Evolutionary conservation across 495 filamentous ascomycete genomes (phyloP), one percentile per base, ranked within the genome.

Genomic region (Podospora pseudoanserina): DNA sequence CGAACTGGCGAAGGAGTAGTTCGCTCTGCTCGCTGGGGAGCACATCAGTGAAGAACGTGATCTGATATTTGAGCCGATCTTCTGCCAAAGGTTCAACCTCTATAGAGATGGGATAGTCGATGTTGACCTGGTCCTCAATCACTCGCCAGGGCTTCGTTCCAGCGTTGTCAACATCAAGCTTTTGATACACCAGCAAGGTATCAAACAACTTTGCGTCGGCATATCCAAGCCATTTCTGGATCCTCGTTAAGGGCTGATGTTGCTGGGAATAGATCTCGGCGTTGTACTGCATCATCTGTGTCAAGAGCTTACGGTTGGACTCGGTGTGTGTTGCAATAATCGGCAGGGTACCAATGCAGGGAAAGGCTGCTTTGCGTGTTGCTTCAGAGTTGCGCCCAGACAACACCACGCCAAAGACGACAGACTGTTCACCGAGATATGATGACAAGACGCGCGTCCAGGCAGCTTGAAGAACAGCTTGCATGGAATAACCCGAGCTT

Each of bases 131-230:
- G 3, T 85, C 82, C 2, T 76, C 67, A 0, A 78, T 30, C 0
- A 81, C 16, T 1, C 66, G 61, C 75, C 78, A 80, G 0, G 73
- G 74, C 18, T 4, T 56, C 0, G 13, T 63, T 15, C 32, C 39
- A 13, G 61, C 13, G 0, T 26, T 26, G 39, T 53, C 39, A 19
- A 69, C 27, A 9, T 74, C 59, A 65, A 67, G 63, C 68, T 91
- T 93, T 72, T 94, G 92, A 73, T 91, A 94, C 0, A 88, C 88
- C 73, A 96, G 87, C 32, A 96, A 77, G 0, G 91, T 91, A 75
- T 96, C 92, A 71, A 96, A 94, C 2, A 92, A 82, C 15, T 81
- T 79, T 23, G 84, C 78, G 34, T 89, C 83, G 0, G 84, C 79
- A 60, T 78, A 80, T 3, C 86, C 86, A 60, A 89, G 79, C 84